Base-by-base conservation (phyloP, 2,329 filamentous ascomycete genomes). In the Xylaria sp. region DNA sequence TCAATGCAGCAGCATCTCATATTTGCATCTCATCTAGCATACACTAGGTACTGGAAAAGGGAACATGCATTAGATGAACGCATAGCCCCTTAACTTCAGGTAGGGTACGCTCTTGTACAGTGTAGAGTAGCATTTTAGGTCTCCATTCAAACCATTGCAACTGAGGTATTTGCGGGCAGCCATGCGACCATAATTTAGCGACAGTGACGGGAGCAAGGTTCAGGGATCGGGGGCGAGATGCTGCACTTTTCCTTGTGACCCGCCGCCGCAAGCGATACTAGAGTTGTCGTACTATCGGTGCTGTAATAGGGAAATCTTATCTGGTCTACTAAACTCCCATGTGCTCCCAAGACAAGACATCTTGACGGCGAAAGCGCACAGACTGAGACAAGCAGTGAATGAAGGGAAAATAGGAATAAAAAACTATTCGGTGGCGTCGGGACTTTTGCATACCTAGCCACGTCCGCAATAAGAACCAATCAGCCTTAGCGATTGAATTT, bases 121-220 rank as follows among this genome's bases (percentile, higher is more conserved):
- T 63, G 69, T 48, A 63, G 59, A 55, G 69, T 60, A 53, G 59
- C 55, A 70, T 66, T 10, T 37, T 29, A 25, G 53, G 62, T 58
- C 62, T 68, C 68, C 51, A 68, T 62, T 65, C 29, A 37, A 59
- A 60, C 63, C 55, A 61, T 51, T 69, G 69, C 57, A 64, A 69
- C 63, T 69, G 69, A 71, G 66, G 69, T 66, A 71, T 69, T 71
- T 69, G 66, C 69, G 69, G 63, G 57, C 64, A 54, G 40, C 59
- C 58, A 63, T 66, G 48, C 60, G 51, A 57, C 63, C 44, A 42
- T 37, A 35, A 25, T 32, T 54, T 50, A 50, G 60, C 48, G 55
- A 55, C 44, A 40, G 51, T 25, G 59, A 69, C 69, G 66, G 63
- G 63, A 60, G 44, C 54, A 63, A 66, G 63, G 69, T 66, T 55